Evolutionary conservation across 164 flowering plant genomes (phyloP), one percentile per base, ranked within the genome.

Genomic region (Nymphaea thermarum): DNA sequence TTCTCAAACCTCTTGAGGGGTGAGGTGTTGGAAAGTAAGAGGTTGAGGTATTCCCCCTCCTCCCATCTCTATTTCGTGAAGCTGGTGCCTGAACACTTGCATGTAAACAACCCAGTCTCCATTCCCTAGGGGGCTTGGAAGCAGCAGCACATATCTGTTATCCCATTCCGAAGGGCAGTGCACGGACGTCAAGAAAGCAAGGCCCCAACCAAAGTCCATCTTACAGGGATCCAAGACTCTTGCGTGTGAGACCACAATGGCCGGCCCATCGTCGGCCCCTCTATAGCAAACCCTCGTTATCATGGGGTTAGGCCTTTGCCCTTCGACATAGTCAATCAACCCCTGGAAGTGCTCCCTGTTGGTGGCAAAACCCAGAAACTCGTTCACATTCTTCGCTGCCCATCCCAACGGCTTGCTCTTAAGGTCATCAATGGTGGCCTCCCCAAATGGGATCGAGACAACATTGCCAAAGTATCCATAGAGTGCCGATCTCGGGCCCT

Each of bases 201-300:
- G 11, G 0, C 92, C 93, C 88, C 88, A 85, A 63, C 90, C 86
- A 60, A 87, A 87, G 45, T 87, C 83, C 65, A 84, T 71, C 51
- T 43, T 4, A 70, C 82, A 11, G 85, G 83, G 55, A 87, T 85
- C 36, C 75, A 55, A 59, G 62, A 80, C 42, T 87, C 87, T 3
- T 25, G 36, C 36, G 1, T 25, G 36, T 47, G 55, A 47, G 55
- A 47, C 12, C 12, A 12, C 12, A 47, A 47, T 47, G 3, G 55
- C 55, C 3, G 5, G 55, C 12, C 55, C 89, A 0, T 81, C 85
- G 2, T 67, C 64, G n/a, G 44, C 66, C 11, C 73, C 78, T 12
- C 6, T 68, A 60, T 69, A 15, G 65, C 77, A 87, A 5, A 83
- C 75, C 77, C 36, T 25, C 36, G 36, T 25, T 1, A 25, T 25